A percentile compares a stretch with the other conserved stretches of the same genome.
phyloP scores from a whole-genome alignment of 768 basidiomycete species.

The Boletellus ananas region DNA sequence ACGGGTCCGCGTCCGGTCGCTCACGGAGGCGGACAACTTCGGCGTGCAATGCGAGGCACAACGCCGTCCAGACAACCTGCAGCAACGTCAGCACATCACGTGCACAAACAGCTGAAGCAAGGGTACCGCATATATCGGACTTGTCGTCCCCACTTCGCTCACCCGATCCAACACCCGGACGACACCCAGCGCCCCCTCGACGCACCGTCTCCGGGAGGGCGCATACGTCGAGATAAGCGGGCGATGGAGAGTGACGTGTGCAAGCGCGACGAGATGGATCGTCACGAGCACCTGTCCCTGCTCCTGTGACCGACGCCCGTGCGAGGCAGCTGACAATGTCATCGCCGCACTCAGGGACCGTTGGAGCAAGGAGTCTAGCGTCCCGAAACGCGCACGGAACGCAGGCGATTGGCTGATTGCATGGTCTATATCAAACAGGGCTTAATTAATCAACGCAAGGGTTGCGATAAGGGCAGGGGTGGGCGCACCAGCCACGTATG shows the following conservation, averaged over 20 bases:
- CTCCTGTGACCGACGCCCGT: background rate
- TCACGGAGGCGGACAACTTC: conserved; percentile 20
- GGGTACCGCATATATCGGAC: conserved; percentile 19
- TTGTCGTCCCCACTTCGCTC: conserved; percentile 3
- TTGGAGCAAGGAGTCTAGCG: conserved; percentile 45
- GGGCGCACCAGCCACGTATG: conserved; percentile 28
- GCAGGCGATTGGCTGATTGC: conserved; percentile 39
- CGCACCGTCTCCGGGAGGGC: conserved; percentile 13
- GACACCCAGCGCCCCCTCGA: conserved; percentile 13
- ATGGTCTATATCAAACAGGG: conserved; percentile 32
- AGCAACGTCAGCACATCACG: background rate
- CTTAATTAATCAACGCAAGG: too few species aligned
- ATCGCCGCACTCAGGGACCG: conserved; percentile 16
- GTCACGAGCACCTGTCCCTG: conserved; percentile 10
- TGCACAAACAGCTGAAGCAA: background rate
- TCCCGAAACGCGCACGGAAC: conserved; percentile 42
- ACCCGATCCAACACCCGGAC: conserved; percentile 15
- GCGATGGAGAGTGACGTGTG: conserved; percentile 21
- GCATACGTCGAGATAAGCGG: conserved; percentile 14
- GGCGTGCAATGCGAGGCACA: conserved; percentile 20
- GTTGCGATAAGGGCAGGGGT: background rate
- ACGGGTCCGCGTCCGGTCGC: background rate
- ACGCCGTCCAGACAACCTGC: conserved; percentile 23
- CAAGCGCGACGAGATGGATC: conserved; percentile 24
- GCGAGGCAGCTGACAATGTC: background rate